Evolutionary conservation across 306 rosid genomes (phyloP), one percentile per base, ranked within the genome.

Genomic region (Macrotyloma uniflorum): DNA sequence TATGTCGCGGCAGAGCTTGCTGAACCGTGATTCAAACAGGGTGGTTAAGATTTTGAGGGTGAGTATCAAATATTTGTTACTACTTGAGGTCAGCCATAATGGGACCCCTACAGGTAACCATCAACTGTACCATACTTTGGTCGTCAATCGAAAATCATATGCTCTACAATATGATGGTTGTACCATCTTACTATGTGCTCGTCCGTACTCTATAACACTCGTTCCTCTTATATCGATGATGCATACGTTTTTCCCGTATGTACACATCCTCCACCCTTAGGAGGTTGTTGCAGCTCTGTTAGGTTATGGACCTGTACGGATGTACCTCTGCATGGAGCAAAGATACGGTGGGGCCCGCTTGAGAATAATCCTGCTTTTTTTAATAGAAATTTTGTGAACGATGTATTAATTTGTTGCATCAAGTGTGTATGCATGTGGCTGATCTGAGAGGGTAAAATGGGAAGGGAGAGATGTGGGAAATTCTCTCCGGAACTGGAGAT

Each of bases 101-200:
- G 69, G 69, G 69, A 18, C 69, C 69, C 23, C 6, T 28, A n/a
- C 4, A 30, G 42, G 67, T 61, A 30, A 19, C 40, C 67, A 35
- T 63, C 69, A 10, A n/a, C 16, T 33, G 69, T 63, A 63, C 69
- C 69, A 35, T 63, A 35, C 35, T 18, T 63, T 63, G 69, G 28
- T 63, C 46, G 69, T 33, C 47, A 18, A 63, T 63, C 16, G 4
- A 7, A 59, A 63, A 33, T 62, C 69, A 35, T 63, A 63, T 35
- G 47, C 16, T 35, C 28, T 35, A n/a, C 69, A 35, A 35, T 35
- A 10, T 63, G 16, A 63, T 35, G 46, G 69, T 63, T 18, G 69
- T 63, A 35, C 69, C 69, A 9, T 63, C 69, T n/a, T 18, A 63
- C 69, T 35, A 45, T 35, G 16, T 63, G 69, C 26, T n/a, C 16